phyloP scores from a whole-genome alignment of 2,329 filamentous ascomycete genomes.

The Fusarium coffeatum region DNA sequence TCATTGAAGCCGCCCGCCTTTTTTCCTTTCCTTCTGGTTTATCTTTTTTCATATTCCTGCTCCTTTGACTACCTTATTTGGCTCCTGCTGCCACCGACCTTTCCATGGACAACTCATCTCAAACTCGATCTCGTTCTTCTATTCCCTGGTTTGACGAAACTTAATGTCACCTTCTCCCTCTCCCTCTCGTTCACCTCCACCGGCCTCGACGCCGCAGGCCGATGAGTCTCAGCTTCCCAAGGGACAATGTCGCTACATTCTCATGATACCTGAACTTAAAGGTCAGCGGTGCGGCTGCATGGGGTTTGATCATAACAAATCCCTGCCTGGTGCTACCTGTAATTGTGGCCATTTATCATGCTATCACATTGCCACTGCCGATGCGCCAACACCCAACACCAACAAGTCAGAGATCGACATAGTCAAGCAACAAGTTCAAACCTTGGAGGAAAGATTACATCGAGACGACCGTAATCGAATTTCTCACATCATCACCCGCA shows the following conservation, averaged over 20 bases:
- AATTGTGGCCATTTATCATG: constrained; percentile 71
- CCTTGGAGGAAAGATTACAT: constrained; percentile 51
- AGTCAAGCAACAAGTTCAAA: constrained; percentile 44
- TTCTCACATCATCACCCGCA: constrained; percentile 56
- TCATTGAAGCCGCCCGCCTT: constrained; percentile 46
- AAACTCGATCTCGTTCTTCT: constrained; percentile 36
- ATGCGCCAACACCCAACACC: constrained; percentile 61
- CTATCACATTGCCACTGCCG: constrained; percentile 65
- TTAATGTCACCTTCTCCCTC: constrained; percentile 46
- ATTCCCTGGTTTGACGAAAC: constrained; percentile 42
- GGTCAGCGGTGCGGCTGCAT: constrained; percentile 70
- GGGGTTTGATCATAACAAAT: constrained; percentile 65
- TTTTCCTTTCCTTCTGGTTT: constrained; percentile 20
- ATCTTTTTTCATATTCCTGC: constrained; percentile 31
- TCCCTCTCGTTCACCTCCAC: constrained; percentile 40
- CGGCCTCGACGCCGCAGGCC: constrained; percentile 41
- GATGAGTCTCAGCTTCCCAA: constrained; percentile 64
- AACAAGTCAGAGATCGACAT: constrained; percentile 55
- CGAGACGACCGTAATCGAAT: constrained; percentile 53
- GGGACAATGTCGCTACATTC: constrained; percentile 70
- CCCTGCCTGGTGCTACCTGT: constrained; percentile 66
- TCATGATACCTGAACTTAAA: constrained; percentile 66
- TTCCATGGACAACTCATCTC: constrained; percentile 47
- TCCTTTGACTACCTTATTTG: constrained; percentile 38
- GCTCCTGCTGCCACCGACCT: constrained; percentile 36